Conservation (phyloP, 106 monocot species). For the Dendrobium chrysotoxum region DNA sequence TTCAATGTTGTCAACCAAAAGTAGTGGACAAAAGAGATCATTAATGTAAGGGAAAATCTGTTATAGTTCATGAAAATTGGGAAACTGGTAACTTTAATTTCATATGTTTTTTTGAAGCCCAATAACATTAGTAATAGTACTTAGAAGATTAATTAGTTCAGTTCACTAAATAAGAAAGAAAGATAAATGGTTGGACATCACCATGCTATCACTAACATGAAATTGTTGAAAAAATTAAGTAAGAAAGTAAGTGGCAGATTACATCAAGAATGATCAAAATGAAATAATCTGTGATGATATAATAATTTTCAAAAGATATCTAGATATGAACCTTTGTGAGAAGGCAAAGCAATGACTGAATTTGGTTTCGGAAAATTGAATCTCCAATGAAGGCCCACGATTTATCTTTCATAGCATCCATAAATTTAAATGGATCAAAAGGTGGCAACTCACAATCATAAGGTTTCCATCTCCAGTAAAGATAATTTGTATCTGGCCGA, state of each 20-base stretch:
- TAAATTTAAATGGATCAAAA: conserved; percentile 37
- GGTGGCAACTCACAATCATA: conserved; percentile 27
- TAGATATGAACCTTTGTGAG: conserved; percentile 32
- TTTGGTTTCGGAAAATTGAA: conserved; percentile 47
- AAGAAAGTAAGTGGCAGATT: background rate
- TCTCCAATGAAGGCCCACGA: conserved; percentile 50
- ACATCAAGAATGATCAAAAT: background rate
- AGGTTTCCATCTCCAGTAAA: conserved; percentile 56
- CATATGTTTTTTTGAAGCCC: too few species aligned
- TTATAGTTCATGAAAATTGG: too few species aligned
- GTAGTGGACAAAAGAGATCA: background rate
- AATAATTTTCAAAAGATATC: background rate
- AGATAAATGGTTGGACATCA: too few species aligned
- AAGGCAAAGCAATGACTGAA: conserved; percentile 45
- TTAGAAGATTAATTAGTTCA: too few species aligned
- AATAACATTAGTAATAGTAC: too few species aligned
- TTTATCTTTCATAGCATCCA: conserved; percentile 35
- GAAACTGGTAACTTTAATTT: too few species aligned
- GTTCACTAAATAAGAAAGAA: too few species aligned
- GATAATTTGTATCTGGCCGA: conserved; percentile 40
- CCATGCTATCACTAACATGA: too few species aligned
- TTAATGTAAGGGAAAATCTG: too few species aligned
- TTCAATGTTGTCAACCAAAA: too few species aligned
- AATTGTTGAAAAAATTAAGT: too few species aligned
- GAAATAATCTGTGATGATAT: background rate